Evolutionary conservation across 257 asterid genomes (phyloP).

Genomic region (Solanum bukasovii): DNA sequence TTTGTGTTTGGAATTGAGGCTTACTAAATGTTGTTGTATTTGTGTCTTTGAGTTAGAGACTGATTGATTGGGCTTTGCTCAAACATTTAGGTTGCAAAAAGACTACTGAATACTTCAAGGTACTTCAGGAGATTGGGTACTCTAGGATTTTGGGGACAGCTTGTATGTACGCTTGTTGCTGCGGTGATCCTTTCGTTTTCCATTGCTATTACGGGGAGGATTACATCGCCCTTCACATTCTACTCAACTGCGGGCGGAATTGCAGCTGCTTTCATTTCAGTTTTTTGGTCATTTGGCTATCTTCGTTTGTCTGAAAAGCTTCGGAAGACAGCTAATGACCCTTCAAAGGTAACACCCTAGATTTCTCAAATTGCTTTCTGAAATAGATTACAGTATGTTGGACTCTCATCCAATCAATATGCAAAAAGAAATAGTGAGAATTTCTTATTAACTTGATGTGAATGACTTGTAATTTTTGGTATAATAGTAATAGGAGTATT

Average conservation of each 20-base stretch:
- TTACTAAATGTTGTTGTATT: background rate
- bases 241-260: conserved; percentile 87
- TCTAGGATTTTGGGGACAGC: conserved; percentile 95
- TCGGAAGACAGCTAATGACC: conserved; percentile 66
- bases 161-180: conserved; percentile 67
- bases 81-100: conserved; percentile 60
- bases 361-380: background rate
- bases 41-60: background rate
- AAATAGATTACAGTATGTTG: background rate
- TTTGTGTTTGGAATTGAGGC: background rate
- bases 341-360: conserved; percentile 63
- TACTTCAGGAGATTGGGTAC: conserved; percentile 91
- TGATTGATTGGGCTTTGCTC: background rate
- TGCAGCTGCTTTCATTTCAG: conserved; percentile 87
- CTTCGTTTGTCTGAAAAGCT: conserved; percentile 79
- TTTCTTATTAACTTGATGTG: background rate
- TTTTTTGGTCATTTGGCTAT: conserved; percentile 95
- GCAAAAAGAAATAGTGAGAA: background rate
- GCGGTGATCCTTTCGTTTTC: conserved; percentile 93
- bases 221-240: conserved; percentile 81
- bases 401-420: background rate
- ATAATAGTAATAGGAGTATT: background rate
- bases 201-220: conserved; percentile 58
- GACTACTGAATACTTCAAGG: conserved; percentile 76
- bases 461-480: background rate